Conservation (phyloP, 306 rosid genomes). For the Cucurbita argyrosperma region DNA sequence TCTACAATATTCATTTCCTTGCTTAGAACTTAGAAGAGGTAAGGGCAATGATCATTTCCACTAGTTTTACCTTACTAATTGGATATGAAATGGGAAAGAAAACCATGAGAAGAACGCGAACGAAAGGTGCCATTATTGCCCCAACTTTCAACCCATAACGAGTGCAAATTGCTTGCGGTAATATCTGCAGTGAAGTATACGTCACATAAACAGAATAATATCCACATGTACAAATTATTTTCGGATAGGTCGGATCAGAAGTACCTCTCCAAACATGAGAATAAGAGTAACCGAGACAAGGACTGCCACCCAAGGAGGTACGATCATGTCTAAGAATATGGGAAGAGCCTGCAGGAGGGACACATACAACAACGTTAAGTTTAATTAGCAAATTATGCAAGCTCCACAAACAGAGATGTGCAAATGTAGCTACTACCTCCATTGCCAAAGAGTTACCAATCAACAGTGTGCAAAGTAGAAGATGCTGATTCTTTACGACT, state of each 20-base stretch:
- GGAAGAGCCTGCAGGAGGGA: slow-evolving; percentile 60
- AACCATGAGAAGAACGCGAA: slow-evolving; percentile 60
- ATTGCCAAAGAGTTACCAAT: slow-evolving; percentile 88
- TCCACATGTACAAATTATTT: background rate
- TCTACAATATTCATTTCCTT: background rate
- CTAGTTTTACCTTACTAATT: slow-evolving; percentile 63
- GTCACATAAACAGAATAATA: background rate
- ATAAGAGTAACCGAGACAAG: slow-evolving; percentile 75
- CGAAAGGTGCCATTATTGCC: slow-evolving; percentile 78
- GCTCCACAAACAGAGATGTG: background rate
- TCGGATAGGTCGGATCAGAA: background rate
- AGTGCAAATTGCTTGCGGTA: slow-evolving; percentile 90
- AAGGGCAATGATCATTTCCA: background rate
- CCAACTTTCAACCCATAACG: slow-evolving; percentile 86
- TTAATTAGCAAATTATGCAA: background rate
- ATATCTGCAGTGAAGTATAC: slow-evolving; percentile 37
- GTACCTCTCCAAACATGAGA: slow-evolving; percentile 89
- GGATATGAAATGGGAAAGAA: slow-evolving; percentile 84
- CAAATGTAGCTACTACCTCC: slow-evolving; percentile 47
- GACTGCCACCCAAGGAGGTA: slow-evolving; percentile 78
- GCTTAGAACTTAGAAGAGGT: background rate
- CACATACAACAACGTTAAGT: background rate
- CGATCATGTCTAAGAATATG: slow-evolving; percentile 71
- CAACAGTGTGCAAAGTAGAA: slow-evolving; percentile 81
- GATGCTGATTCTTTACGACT: slow-evolving; percentile 96